These are phyloP conservation scores for Pseudohalonectria lignicola DNA, from an alignment of 2,329 filamentous ascomycete genomes.

Conservation along the genomic window DNA sequence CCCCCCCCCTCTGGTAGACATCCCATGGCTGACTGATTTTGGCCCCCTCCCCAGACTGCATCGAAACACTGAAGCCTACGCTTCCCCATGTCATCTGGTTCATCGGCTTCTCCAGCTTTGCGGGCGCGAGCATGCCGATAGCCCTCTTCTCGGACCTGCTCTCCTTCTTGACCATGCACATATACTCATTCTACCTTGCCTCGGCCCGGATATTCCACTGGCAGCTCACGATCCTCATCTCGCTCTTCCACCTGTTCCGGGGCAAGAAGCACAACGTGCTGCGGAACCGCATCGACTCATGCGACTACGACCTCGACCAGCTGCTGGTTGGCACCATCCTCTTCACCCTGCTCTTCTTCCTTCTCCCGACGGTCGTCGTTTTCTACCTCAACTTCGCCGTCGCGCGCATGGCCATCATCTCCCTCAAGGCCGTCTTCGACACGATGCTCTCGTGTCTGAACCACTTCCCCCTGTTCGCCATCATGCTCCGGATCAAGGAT, in stretches of 20 bases:
- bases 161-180: constrained; percentile 85
- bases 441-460: constrained; percentile 89
- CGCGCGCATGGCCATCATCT: constrained; percentile 90
- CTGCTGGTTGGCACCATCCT: constrained; percentile 91
- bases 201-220: constrained; percentile 96
- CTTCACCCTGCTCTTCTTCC: constrained; percentile 89
- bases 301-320: constrained; percentile 97
- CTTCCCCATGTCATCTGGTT: constrained; percentile 85
- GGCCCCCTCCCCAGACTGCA: constrained; percentile 44
- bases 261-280: constrained; percentile 97
- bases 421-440: constrained; percentile 81
- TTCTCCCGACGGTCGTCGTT: constrained; percentile 87
- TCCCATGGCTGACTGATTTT: neutral
- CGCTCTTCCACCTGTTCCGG: constrained; percentile 95
- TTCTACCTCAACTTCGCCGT: constrained; percentile 96
- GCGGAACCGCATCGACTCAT: constrained; percentile 94
- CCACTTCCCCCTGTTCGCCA: constrained; percentile 91
- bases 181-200: constrained; percentile 96
- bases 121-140: constrained; percentile 92
- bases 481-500: constrained; percentile 95
- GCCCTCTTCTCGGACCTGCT: constrained; percentile 90
- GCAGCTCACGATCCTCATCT: constrained; percentile 94
- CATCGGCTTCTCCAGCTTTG: constrained; percentile 90
- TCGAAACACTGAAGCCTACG: constrained; percentile 64
- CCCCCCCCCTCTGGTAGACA: neutral